phyloP scores from a whole-genome alignment of 805 yeast genomes.

The Yamadazyma laniorum region DNA sequence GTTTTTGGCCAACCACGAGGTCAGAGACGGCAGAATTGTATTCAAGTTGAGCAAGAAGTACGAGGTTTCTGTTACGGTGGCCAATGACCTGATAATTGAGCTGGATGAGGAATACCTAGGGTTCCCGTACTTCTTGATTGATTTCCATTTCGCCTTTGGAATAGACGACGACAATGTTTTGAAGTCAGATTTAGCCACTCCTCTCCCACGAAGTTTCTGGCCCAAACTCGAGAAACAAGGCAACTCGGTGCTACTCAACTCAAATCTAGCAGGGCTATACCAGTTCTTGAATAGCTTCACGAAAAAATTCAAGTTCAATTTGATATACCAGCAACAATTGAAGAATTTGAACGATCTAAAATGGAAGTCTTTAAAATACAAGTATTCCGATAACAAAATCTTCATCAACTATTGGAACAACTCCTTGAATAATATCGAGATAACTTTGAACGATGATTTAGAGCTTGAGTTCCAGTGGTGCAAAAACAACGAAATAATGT shows the following conservation, averaged over 20 bases:
- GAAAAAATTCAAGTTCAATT: conserved; percentile 60
- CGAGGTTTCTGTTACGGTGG: conserved; percentile 63
- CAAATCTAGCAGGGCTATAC: conserved; percentile 52
- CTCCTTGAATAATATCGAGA: conserved; percentile 55
- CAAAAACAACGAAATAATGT: conserved; percentile 48
- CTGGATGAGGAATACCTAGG: conserved; percentile 44
- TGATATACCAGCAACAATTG: conserved; percentile 54
- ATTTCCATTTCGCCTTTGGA: conserved; percentile 64
- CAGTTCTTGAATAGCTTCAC: conserved; percentile 57
- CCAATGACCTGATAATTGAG: conserved; percentile 51
- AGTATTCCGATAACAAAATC: conserved; percentile 49
- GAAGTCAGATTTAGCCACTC: conserved; percentile 27
- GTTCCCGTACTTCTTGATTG: conserved; percentile 75
- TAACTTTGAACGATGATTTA: conserved; percentile 52
- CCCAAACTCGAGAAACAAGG: conserved; percentile 52
- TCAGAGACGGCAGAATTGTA: conserved; percentile 74
- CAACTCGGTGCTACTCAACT: conserved; percentile 48
- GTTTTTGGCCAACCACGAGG: conserved; percentile 55
- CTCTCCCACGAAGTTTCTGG: conserved; percentile 29
- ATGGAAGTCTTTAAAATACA: conserved; percentile 64
- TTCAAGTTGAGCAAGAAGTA: conserved; percentile 64
- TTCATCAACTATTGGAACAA: conserved; percentile 63
- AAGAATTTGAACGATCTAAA: conserved; percentile 44
- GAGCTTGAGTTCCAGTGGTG: conserved; percentile 61
- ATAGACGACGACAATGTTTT: conserved; percentile 36